Base-by-base conservation (phyloP, 2,329 filamentous ascomycete species). In the Ophiostoma pallidulum region DNA sequence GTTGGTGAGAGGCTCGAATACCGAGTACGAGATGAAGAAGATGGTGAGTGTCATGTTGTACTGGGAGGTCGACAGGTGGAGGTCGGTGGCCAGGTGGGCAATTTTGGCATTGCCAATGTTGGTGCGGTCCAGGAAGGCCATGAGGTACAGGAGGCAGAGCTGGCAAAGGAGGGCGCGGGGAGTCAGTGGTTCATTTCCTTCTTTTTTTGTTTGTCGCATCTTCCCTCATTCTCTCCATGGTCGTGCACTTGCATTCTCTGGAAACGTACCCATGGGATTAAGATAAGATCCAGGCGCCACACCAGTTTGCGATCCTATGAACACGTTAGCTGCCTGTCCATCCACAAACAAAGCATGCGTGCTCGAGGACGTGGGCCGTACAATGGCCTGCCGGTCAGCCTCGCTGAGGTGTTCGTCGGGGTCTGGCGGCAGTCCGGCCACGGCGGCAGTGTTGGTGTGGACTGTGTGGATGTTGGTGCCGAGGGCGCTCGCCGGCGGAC, bases 1-100 rank as follows among this genome's bases (percentile, higher is more conserved):
- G 61, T 94, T 94, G 51, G 86, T 88, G 37, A 89, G 57, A 0
- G 80, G 79, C 62, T 92, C 87, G 53, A 87, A 89, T 29, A 89
- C 65, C 2, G 85, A 75, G 61, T 95, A 95, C 0, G 84, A 88
- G 42, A 94, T 73, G 67, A 94, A 94, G 68, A 94, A 94, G 56
- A 94, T 83, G 29, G 84, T 86, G 8, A 94, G 71, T 0, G 81
- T 77, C 19, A 76, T 71, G 62, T 90, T 90, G 67, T 89, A 94
- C 59, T 84, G 71, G 6, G 70, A 64, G 3, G 74, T 71, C 0
- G 72, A 73, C 42, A 91, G 77, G 28, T 74, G 54, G 14, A 92
- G 66, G 49, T 84, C 79, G 10, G 70, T 55, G 24, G 64, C 54
- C 10, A 79, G 63, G 42, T 70, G 66, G 20, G 74, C 75, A 50